A percentile compares a stretch with the other conserved stretches of the same genome.
Conservation (phyloP, 495 filamentous ascomycete genomes). For the Xanthoparmelia taractica region DNA sequence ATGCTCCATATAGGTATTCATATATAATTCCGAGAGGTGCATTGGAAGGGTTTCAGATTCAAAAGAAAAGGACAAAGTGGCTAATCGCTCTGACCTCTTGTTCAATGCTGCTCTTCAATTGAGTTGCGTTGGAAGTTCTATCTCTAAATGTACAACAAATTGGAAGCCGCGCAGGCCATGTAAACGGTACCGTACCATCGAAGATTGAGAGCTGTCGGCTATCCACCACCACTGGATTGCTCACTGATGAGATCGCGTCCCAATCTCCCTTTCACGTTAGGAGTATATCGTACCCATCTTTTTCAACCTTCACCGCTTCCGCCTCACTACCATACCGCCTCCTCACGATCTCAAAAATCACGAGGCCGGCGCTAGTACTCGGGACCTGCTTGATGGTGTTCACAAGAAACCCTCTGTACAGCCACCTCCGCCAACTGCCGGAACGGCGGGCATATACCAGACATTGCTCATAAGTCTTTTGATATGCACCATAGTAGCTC, state of each 20-base stretch:
- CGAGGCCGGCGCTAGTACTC: conserved; percentile 78
- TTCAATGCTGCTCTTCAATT: background rate
- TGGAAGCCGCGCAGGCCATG: background rate
- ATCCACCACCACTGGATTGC: background rate
- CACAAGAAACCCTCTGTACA: conserved; percentile 69
- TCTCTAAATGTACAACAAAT: background rate
- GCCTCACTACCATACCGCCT: conserved; percentile 64
- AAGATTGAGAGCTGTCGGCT: background rate
- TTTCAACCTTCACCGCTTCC: conserved; percentile 55
- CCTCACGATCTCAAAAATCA: conserved; percentile 83
- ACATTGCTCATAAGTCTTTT: conserved; percentile 66
- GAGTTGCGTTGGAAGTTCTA: background rate
- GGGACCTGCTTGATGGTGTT: conserved; percentile 75
- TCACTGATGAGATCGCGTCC: background rate
- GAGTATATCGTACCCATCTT: conserved; percentile 70
- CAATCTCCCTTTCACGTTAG: conserved; percentile 32
- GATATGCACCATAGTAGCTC: conserved; percentile 67
- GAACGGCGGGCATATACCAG: conserved; percentile 50
- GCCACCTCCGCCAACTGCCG: conserved; percentile 61
- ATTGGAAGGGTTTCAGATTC: background rate
- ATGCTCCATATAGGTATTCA: background rate
- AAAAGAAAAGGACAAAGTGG: background rate
- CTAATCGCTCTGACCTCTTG: background rate
- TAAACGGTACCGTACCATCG: background rate
- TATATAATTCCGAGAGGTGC: background rate